Percentiles rank a stretch among this genome's conserved stretches.
These are phyloP conservation scores for Exophiala sp. DNA, from an alignment of 2,329 filamentous ascomycete genomes.

Conservation along the genomic window DNA sequence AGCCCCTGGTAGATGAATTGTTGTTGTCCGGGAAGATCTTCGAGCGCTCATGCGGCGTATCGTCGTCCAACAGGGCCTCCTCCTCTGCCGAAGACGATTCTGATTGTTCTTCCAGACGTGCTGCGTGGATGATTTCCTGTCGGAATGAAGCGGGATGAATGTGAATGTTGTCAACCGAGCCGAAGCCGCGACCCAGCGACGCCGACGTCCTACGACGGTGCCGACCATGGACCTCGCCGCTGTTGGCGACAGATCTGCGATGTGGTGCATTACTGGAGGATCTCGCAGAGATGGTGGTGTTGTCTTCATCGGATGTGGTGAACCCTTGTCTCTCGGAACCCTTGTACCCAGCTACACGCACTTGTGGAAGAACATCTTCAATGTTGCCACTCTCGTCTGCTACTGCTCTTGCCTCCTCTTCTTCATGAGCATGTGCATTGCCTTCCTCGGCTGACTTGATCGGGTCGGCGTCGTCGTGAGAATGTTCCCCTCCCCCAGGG, in stretches of 20 bases:
- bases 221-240: conserved; percentile 36
- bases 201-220: conserved; percentile 55
- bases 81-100: conserved; percentile 46
- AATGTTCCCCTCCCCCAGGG: conserved; percentile 56
- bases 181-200: conserved; percentile 53
- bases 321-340: conserved; percentile 28
- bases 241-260: conserved; percentile 27
- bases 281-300: conserved; percentile 28
- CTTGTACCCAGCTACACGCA: conserved; percentile 47
- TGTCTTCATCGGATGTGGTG: conserved; percentile 30
- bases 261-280: conserved; percentile 30
- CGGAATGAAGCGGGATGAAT: conserved; percentile 87
- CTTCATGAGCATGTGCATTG: conserved; percentile 41
- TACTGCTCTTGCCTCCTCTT: conserved; percentile 32
- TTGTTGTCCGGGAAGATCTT: conserved; percentile 21
- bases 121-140: conserved; percentile 86
- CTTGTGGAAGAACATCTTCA: conserved; percentile 59
- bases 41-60: conserved; percentile 31
- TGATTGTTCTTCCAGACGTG: conserved; percentile 53
- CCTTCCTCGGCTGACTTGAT: conserved; percentile 49
- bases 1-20: conserved; percentile 28
- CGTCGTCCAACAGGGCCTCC: conserved; percentile 31
- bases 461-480: conserved; percentile 36
- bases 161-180: conserved; percentile 62
- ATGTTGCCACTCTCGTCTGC: conserved; percentile 56